Base-by-base conservation (phyloP, 306 rosid genomes). In the Ammopiptanthus mongolicus region DNA sequence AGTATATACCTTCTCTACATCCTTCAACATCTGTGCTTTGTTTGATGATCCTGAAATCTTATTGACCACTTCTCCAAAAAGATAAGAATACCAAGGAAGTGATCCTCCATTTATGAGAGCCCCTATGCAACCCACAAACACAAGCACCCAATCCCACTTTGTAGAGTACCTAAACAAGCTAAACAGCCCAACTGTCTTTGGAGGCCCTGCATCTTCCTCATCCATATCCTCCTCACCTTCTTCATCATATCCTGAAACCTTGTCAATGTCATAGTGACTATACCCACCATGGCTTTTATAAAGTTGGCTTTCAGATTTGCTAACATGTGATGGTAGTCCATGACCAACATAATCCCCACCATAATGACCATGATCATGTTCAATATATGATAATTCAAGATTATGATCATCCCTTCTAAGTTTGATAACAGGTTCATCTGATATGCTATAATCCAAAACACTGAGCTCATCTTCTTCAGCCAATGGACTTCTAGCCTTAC, bases 101-200 rank as follows among this genome's bases (percentile, higher is more conserved):
- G 98, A 84, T 13, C 97, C 98, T 17, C 98, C 96, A 79, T 94
- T 90, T 36, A 94, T 84, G 55, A 91, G 84, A 37, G 97, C 96
- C 56, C 97, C 98, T 33, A 91, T n/a, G 76, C 98, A 89, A 0
- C 98, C 98, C 77, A 94, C 62, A 52, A 91, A 55, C 70, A 94
- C 88, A n/a, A 94, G 89, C 67, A 90, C 61, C 69, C 85, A 78
- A 79, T 94, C 97, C 93, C 80, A 83, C 81, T 84, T 91, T 22
- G 91, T 85, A 62, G 96, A 86, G 67, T 94, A 91, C 84, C 80
- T 94, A 69, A 94, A 94, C 91, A 94, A 82, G 75, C 91, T 80
- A 0, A 94, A 75, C 72, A 94, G 39, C 51, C 96, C 96, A 52
- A 91, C 83, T 41, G 90, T 73, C 80, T 82, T 87, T 22, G 83